Percentiles rank a stretch among this genome's conserved stretches.
Evolutionary conservation across 257 asterid species (phyloP).

Genomic region (Coffea canephora): DNA sequence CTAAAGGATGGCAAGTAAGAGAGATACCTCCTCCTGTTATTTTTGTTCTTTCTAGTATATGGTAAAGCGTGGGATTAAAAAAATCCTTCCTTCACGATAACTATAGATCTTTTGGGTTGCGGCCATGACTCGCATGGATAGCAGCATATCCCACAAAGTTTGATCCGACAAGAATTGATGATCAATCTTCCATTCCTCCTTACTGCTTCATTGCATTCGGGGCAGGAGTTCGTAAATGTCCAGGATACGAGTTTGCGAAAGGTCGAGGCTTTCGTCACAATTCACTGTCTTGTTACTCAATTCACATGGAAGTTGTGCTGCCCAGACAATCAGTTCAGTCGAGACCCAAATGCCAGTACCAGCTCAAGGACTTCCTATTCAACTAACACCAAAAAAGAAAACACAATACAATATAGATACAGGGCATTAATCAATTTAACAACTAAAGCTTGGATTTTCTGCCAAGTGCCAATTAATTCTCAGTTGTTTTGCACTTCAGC

Average conservation of each 20-base stretch:
- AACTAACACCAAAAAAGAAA: conserved; percentile 18
- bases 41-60: neutral
- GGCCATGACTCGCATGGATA: conserved; percentile 61
- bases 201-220: conserved; percentile 56
- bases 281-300: conserved; percentile 44
- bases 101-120: conserved; percentile 59
- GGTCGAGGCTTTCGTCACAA: conserved; percentile 44
- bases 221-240: conserved; percentile 64
- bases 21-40: neutral
- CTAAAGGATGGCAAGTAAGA: conserved; percentile 86
- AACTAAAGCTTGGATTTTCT: neutral
- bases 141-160: conserved; percentile 41
- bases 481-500: neutral
- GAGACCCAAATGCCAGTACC: conserved; percentile 55
- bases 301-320: conserved; percentile 52
- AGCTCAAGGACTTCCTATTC: conserved; percentile 54
- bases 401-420: neutral
- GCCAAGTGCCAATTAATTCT: neutral
- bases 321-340: conserved; percentile 31
- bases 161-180: conserved; percentile 46
- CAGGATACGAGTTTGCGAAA: conserved; percentile 63
- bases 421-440: neutral
- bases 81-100: neutral
- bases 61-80: neutral
- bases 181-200: conserved; percentile 46